Evolutionary conservation across 2,329 filamentous ascomycete genomes (phyloP), one percentile per base, ranked within the genome.

Genomic region (Pestalotiopsis sp.): DNA sequence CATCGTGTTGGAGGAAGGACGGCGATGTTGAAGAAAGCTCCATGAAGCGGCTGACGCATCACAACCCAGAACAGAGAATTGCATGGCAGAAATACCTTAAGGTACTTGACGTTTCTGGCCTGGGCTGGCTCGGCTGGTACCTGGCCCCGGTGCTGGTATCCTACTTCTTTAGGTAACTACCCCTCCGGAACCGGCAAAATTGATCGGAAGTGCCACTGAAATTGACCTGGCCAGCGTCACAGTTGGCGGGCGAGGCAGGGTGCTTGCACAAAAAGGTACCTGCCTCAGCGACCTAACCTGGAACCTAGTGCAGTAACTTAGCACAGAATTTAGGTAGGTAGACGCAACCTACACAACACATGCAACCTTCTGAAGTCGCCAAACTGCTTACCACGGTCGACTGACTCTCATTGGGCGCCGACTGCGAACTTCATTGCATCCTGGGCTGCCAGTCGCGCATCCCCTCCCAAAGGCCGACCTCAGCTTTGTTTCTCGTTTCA

Each of bases 151-250:
- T 14, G 13, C 20, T 59, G 12, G 2, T n/a, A 58, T 3, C 5
- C 25, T 31, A 27, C 57, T 20, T 59, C 45, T 27, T 27, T 23
- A 59, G 23, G 57, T 27, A 59, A 59, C 25, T 36, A 59, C 57
- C 57, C 64, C 64, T 66, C 64, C 64, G 64, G 64, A 66, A 66
- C 45, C 64, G 64, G 64, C 49, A 66, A 58, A 66, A 66, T 39
- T 66, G 64, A 13, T 38, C 64, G 27, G 64, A 62, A 52, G 45
- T 9, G 17, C 11, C 45, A 52, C 45, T 52, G 45, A n/a, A 52
- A 52, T 17, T 20, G 17, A 52, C 45, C 45, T 52, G 20, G 17
- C 45, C 20, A 20, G 17, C 17, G 17, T n/a, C n/a, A 20, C 17
- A 36, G 7, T 9, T 36, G 31, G 31, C 31, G 7, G 31, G 31